Evolutionary conservation across 257 asterid genomes (phyloP).

Genomic region (Marsdenia floribunda): DNA sequence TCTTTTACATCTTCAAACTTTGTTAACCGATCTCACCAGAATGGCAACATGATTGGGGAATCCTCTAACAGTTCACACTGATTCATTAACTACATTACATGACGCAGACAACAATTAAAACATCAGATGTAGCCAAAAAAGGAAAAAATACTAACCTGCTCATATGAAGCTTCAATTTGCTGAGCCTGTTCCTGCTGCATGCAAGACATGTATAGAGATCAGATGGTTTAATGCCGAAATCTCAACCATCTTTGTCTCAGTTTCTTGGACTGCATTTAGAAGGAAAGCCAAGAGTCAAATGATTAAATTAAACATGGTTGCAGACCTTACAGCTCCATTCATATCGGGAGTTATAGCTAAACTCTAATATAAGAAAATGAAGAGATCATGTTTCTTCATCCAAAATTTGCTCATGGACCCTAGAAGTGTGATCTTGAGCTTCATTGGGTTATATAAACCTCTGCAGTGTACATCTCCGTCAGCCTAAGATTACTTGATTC

Average conservation of each 20-base stretch:
- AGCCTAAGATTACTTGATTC: constrained; percentile 25
- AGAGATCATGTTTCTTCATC: constrained; percentile 84
- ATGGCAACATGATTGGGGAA: too few relatives aligned
- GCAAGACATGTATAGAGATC: constrained; percentile 90
- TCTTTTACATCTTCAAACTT: too few relatives aligned
- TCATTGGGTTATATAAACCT: constrained; percentile 39
- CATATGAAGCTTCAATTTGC: constrained; percentile 76
- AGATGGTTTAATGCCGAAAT: constrained; percentile 92
- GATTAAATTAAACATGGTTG: background rate
- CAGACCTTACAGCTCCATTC: constrained; percentile 3
- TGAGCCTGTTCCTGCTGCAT: constrained; percentile 68
- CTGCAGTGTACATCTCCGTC: constrained; percentile 30
- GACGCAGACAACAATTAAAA: background rate
- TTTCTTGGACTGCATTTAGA: constrained; percentile 80
- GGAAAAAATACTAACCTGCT: constrained; percentile 52
- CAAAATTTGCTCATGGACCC: constrained; percentile 66
- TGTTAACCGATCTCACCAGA: too few relatives aligned
- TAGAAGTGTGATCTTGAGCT: constrained; percentile 44
- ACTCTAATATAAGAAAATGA: constrained; percentile 27
- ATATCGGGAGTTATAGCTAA: background rate
- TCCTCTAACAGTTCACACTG: too few relatives aligned
- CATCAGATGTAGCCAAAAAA: background rate
- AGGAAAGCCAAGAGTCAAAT: constrained; percentile 21
- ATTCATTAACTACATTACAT: background rate
- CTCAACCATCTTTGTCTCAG: constrained; percentile 91